Evolutionary conservation across 805 yeast genomes (phyloP).

Genomic region (Suhomyces faveliae): DNA sequence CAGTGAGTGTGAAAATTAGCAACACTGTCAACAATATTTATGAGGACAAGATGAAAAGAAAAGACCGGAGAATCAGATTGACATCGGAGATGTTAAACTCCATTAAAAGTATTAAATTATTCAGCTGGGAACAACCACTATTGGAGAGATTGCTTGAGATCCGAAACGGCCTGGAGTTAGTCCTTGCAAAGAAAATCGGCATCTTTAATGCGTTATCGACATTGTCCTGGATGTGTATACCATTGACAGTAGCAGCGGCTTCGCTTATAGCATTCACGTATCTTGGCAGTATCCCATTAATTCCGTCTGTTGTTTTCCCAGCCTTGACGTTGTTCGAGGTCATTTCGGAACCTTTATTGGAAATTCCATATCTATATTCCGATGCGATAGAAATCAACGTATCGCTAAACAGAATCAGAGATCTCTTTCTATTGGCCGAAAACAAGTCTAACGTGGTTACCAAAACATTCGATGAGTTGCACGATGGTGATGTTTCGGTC

Average conservation of each 20-base stretch:
- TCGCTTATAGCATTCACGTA: constrained; percentile 56
- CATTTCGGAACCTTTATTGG: constrained; percentile 55
- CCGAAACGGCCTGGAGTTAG: constrained; percentile 59
- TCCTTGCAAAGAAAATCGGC: constrained; percentile 50
- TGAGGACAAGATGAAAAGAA: constrained; percentile 48
- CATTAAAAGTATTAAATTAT: constrained; percentile 63
- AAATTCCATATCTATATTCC: constrained; percentile 56
- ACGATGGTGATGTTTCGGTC: constrained; percentile 36
- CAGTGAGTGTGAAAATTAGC: constrained; percentile 51
- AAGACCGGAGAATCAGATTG: constrained; percentile 57
- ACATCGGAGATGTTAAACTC: constrained; percentile 60
- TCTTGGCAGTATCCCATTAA: constrained; percentile 45
- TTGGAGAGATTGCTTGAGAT: constrained; percentile 47
- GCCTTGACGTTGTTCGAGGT: constrained; percentile 60
- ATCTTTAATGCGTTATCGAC: constrained; percentile 41
- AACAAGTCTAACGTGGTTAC: constrained; percentile 23
- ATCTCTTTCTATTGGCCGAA: constrained; percentile 43
- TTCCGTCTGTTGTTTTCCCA: constrained; percentile 70
- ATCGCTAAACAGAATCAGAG: constrained; percentile 51
- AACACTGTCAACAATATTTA: constrained; percentile 37
- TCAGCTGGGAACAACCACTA: constrained; percentile 72
- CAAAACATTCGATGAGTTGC: constrained; percentile 14
- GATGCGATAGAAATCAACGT: constrained; percentile 57
- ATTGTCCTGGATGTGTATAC: constrained; percentile 64
- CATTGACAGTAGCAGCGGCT: constrained; percentile 61